Evolutionary conservation across 1,139 yeast genomes (phyloP), one percentile per base, ranked within the genome.

Genomic region (Geotrichum restrictum): DNA sequence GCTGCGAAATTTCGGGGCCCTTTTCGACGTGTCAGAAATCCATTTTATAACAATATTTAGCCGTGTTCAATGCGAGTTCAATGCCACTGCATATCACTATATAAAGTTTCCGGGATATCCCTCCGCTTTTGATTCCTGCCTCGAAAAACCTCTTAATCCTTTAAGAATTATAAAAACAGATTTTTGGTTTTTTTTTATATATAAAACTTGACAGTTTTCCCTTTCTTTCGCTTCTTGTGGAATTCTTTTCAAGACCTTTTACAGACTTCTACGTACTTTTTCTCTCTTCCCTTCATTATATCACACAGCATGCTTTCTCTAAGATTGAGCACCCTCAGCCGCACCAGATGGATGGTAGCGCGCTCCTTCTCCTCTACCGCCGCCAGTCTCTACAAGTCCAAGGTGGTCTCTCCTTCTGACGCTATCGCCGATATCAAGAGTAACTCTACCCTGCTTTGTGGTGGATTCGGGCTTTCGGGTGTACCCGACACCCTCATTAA

Each of bases 391-490:
- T 51, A 51, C 38, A 47, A 50, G 31, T 53, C 56, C 13, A 53
- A 53, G 22, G 51, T 53, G 19, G 18, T 43, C n/a, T 41, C 56
- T 3, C 51, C 44, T 11, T 3, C 39, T 4, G 56, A 53, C 6
- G 56, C 56, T 32, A 34, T 53, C 24, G 38, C 37, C 16, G 40
- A 16, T 1, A n/a, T 53, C 49, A 43, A 49, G 45, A 38, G 52
- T n/a, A 42, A 45, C 37, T 45, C 51, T 2, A 53, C 54, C 16
- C 34, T 70, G n/a, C 62, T 76, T 16, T 71, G 76, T 18, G 80
- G 80, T 21, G 80, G 80, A 3, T 77, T 77, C 60, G 80, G 80
- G 0, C 65, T 76, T 19, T 72, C 74, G 51, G 80, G 80, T 5
- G 71, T 76, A 7, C 78, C 80, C 4, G 78, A 75, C 47, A 74